Percentiles rank a stretch among this genome's conserved stretches.
These are phyloP conservation scores for Aciculosporium take DNA, from an alignment of 2,329 filamentous ascomycete species.

Conservation along the genomic window DNA sequence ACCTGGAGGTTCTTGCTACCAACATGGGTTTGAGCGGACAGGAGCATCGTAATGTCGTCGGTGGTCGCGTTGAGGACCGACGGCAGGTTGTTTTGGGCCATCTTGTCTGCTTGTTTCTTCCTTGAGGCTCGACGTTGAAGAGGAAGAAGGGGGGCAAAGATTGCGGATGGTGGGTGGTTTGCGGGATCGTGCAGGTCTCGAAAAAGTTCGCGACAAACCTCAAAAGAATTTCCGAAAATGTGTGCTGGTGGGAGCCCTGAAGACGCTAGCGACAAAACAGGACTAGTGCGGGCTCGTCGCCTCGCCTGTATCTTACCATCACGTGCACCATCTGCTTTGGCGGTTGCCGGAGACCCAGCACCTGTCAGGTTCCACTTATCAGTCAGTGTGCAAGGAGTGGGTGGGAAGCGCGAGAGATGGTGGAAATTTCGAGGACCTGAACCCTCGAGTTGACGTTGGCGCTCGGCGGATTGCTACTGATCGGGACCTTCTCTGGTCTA, in stretches of 20 bases:
- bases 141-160: conserved; percentile 14
- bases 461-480: background rate
- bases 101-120: conserved; percentile 47
- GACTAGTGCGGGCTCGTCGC: conserved; percentile 10
- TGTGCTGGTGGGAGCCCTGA: conserved; percentile 24
- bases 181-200: conserved; percentile 12
- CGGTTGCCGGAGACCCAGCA: conserved; percentile 1
- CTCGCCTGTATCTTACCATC: conserved; percentile 5
- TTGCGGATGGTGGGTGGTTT: conserved; percentile 11
- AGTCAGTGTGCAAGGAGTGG: too few species aligned
- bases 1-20: conserved; percentile 99
- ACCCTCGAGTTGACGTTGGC: background rate
- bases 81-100: conserved; percentile 91
- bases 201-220: conserved; percentile 29
- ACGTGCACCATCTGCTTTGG: conserved; percentile 20
- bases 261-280: conserved; percentile 12
- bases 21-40: conserved; percentile 90
- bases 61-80: conserved; percentile 91
- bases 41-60: conserved; percentile 98
- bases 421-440: conserved; percentile 21
- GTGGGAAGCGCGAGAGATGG: background rate
- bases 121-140: conserved; percentile 17
- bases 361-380: background rate
- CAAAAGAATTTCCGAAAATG: conserved; percentile 24
- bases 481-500: background rate